Percentiles rank a stretch among this genome's conserved stretches.
Evolutionary conservation across 768 basidiomycete genomes (phyloP).

Genomic region (Holtermannia corniformis): DNA sequence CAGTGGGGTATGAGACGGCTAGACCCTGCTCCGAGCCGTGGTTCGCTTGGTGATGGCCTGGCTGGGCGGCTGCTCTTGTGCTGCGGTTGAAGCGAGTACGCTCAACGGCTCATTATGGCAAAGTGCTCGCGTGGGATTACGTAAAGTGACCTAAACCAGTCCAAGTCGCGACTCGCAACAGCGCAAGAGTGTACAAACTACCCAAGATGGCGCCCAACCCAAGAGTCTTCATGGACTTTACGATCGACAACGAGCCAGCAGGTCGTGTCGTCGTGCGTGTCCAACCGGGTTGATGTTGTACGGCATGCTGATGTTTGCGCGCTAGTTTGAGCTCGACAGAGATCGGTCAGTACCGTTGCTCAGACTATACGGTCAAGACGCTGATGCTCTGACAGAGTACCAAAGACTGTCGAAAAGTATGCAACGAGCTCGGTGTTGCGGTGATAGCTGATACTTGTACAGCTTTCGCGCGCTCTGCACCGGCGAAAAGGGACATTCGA

Average conservation of each 20-base stretch:
- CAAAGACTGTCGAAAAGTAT: constrained; percentile 67
- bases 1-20: no score
- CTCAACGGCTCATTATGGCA: no score
- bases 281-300: not conserved
- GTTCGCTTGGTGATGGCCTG: no score
- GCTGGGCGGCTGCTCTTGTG: no score
- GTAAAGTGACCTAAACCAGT: no score
- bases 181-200: no score
- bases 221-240: constrained; percentile 51
- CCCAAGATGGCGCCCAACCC: constrained; percentile 3
- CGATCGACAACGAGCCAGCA: constrained; percentile 52
- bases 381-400: constrained; percentile 44
- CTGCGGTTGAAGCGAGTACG: no score
- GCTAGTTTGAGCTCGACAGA: constrained; percentile 55
- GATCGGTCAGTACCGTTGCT: constrained; percentile 42
- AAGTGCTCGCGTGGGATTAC: no score
- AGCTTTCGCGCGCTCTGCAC: constrained; percentile 83
- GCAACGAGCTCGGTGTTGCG: constrained; percentile 9
- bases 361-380: not conserved
- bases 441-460: constrained; percentile 54
- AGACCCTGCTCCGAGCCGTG: no score
- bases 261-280: constrained; percentile 38
- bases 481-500: constrained; percentile 68
- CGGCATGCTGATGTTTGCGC: not conserved
- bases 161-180: no score